Base-by-base conservation (phyloP, 352 stramenopile species). In the Pythium pyrilobum region DNA sequence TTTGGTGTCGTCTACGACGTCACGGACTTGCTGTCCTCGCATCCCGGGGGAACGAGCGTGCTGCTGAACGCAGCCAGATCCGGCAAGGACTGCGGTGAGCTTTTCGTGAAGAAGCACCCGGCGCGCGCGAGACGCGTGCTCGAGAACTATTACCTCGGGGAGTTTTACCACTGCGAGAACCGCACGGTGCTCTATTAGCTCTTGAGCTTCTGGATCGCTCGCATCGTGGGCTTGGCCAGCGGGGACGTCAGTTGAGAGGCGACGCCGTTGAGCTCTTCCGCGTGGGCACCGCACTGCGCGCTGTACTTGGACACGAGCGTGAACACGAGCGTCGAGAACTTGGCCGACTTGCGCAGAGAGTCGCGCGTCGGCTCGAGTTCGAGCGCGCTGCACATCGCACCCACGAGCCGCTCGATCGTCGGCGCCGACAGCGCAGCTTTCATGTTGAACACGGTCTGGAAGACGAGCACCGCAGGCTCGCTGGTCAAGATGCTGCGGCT, bases 1-100 rank as follows among this genome's bases (percentile, higher is more conserved):
- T 80, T 87, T n/a, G 73, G 81, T 33, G 69, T 72, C 42, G 83
- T 98, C 20, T 97, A 96, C 57, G 90, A 98, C 66, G 89, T 93
- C 20, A 98, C 92, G 1, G 71, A 87, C 23, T 84, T 97, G 56
- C 75, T 98, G 23, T 60, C 66, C 9, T 75, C 78, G 1, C 92
- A 98, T 65, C 89, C 92, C 10, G 93, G 90, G 5, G 93, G 92
- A 0, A 81, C 77, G 44, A 63, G 83, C 34, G 67, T 79, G 20
- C 55, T 90, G 16, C 63, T 88, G 9, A 73, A 81, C 43, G 77
- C 69, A 20, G 75, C 80, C 1, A 52, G 72, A 25, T 64, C 66
- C 37, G 74, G 72, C 16, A 69, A 70, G 34, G 76, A 91, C 57
- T 87, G 75, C 33, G 72, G 43, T 1, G 44, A 72, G 5, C 74